Evolutionary conservation across 2,329 filamentous ascomycete species (phyloP).

Genomic region (Neonectria sp.): DNA sequence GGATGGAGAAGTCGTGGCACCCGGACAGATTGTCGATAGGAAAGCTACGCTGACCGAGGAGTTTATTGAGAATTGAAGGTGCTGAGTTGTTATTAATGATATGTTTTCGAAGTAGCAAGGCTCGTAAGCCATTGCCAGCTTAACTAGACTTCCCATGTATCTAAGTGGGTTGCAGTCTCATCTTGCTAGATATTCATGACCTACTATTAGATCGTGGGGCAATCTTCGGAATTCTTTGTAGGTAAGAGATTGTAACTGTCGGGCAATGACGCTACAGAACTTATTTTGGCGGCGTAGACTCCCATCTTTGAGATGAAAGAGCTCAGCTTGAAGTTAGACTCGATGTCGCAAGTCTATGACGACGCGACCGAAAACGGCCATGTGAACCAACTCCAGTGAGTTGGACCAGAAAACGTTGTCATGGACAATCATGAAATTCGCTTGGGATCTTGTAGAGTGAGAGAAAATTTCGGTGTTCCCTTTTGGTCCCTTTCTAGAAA

Average conservation of each 20-base stretch:
- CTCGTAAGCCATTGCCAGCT: not conserved
- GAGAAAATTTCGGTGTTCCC: conserved; percentile 46
- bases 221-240: not conserved
- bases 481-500: conserved; percentile 51
- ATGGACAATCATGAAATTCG: not conserved
- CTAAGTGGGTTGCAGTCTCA: not conserved
- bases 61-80: conserved; percentile 52
- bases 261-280: not conserved
- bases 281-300: not conserved
- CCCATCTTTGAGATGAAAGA: not conserved
- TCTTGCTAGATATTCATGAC: not conserved
- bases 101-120: no score
- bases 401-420: not conserved
- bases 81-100: not conserved
- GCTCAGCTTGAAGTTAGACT: not conserved
- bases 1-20: conserved; percentile 62
- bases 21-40: conserved; percentile 46
- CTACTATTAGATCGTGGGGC: not conserved
- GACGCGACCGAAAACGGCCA: not conserved
- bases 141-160: not conserved
- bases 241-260: not conserved
- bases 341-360: not conserved
- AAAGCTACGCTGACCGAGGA: conserved; percentile 54
- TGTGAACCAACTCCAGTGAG: not conserved
- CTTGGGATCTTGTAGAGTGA: conserved; percentile 32